Base-by-base conservation (phyloP, 306 rosid species). In the Amphicarpaea edgeworthii region DNA sequence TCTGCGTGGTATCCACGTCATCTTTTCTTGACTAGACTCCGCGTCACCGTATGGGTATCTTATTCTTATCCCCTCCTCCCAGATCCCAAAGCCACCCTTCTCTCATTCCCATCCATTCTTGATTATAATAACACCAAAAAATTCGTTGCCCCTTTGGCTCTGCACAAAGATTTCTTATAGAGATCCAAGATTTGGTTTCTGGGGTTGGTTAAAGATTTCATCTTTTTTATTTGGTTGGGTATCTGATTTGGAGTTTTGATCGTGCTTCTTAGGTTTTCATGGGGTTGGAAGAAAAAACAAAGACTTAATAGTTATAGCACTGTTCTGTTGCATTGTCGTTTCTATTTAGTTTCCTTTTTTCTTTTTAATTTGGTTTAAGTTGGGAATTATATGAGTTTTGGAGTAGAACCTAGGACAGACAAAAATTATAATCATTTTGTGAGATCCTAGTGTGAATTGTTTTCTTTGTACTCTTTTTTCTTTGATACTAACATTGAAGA, bases 51-150 rank as follows among this genome's bases (percentile, higher is more conserved):
- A 24, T 64, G 64, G n/a, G 17, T 6, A 78, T 67, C 81, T 69
- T 87, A 81, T 85, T 67, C 81, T 69, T 87, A 81, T 85, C 87
- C 73, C 34, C 62, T 83, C 21, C 19, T 65, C 26, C 47, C 85
- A 12, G 21, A 70, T 87, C 79, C 76, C 85, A 5, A 81, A 69
- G 46, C 49, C 34, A 8, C 24, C 15, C 55, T 20, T 12, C 20
- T 12, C 26, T 17, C 69, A 4, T 3, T 37, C 17, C 8, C 17
- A 19, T 50, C 28, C 73, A 9, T 15, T 11, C 64, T 38, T 17
- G 6, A 24, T 32, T 47, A 45, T 9, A 11, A 45, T 5, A 11
- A 53, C 64, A 55, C 26, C 37, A 16, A 37, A 50, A 50, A 43
- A 1, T 58, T 43, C 6, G 2, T 57, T 28, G 6, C 57, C 14